Conservation (phyloP, 164 flowering plant species). For the Liriodendron chinense region DNA sequence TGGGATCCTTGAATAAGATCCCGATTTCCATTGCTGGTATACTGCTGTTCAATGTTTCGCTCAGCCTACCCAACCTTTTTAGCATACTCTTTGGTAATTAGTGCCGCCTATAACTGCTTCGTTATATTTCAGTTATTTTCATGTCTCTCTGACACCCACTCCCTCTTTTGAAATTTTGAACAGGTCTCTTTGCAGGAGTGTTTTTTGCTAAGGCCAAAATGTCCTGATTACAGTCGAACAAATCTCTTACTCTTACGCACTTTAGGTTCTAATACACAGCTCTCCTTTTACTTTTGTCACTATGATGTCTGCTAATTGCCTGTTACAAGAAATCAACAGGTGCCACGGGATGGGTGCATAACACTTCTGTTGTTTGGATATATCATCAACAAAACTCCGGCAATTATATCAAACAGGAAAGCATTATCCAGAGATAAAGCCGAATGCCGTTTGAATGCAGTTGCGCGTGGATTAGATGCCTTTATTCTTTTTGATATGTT, state of each 20-base stretch:
- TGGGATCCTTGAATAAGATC: conserved; percentile 87
- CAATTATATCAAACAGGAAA: too few relatives aligned
- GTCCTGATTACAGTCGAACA: conserved; percentile 26
- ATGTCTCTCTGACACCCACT: not conserved
- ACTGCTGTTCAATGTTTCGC: conserved; percentile 63
- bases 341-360: too few relatives aligned
- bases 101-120: not conserved
- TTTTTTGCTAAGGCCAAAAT: conserved; percentile 77
- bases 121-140: not conserved
- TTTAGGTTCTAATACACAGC: not conserved
- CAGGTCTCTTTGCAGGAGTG: conserved; percentile 81
- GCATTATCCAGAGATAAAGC: too few relatives aligned
- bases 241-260: not conserved
- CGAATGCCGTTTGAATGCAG: too few relatives aligned
- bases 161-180: not conserved
- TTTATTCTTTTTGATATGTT: too few relatives aligned
- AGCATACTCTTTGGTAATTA: conserved; percentile 75
- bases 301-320: not conserved
- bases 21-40: conserved; percentile 72
- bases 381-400: too few relatives aligned
- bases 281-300: not conserved
- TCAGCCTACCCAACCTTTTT: conserved; percentile 52
- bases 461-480: too few relatives aligned
- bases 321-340: too few relatives aligned
- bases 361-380: too few relatives aligned